Evolutionary conservation across 2,329 filamentous ascomycete species (phyloP).

Genomic region (Fusarium acutatum): DNA sequence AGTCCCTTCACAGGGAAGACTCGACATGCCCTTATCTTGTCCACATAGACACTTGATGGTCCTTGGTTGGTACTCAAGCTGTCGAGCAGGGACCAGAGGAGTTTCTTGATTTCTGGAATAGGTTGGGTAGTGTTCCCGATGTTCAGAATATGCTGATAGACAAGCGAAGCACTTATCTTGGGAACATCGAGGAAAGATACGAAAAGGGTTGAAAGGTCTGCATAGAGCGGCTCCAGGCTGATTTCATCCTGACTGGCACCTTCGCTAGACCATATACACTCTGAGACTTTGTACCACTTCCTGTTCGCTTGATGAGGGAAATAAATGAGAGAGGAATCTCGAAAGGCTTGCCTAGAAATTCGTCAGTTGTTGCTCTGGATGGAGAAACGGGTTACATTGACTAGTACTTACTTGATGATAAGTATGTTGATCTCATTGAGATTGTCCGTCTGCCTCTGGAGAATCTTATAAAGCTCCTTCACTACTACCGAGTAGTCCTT

Average conservation of each 20-base stretch:
- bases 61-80: neutral
- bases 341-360: neutral
- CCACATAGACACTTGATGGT: neutral
- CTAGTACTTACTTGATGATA: neutral
- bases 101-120: neutral
- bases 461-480: neutral
- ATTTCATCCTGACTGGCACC: neutral
- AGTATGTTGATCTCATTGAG: neutral
- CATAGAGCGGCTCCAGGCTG: neutral
- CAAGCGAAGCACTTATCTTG: neutral
- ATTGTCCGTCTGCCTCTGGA: neutral
- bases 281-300: neutral
- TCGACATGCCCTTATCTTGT: neutral
- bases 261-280: neutral
- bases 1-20: neutral
- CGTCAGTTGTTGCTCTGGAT: fast-evolving
- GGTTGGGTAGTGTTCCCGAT: neutral
- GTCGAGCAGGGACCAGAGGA: neutral
- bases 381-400: fast-evolving
- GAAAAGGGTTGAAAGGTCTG: neutral
- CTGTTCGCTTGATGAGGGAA: fast-evolving
- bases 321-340: neutral
- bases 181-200: neutral
- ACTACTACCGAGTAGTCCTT: neutral
- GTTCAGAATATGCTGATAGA: neutral